A percentile compares a stretch with the other conserved stretches of the same genome.
Conservation (phyloP, 805 yeast genomes). For the Candida hungchunana region DNA sequence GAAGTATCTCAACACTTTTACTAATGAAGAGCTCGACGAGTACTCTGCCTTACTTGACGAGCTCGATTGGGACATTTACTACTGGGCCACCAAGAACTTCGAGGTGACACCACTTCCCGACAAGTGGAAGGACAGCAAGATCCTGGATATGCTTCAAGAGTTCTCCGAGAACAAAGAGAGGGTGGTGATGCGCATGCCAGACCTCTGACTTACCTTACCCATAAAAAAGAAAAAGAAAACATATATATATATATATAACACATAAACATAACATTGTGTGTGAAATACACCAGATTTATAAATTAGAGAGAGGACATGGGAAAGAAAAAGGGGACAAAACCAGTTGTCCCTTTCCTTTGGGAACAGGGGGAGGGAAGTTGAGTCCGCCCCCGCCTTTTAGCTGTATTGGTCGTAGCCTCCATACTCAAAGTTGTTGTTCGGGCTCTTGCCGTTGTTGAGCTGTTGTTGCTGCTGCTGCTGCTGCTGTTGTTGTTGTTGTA, state of each 20-base stretch:
- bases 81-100: slow-evolving; percentile 91
- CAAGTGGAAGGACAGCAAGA: slow-evolving; percentile 67
- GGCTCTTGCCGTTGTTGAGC: slow-evolving; percentile 21
- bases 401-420: slow-evolving; percentile 37
- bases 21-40: slow-evolving; percentile 68
- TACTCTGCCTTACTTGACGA: slow-evolving; percentile 84
- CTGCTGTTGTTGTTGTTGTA: slow-evolving; percentile 8
- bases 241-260: slow-evolving; percentile 1
- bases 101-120: slow-evolving; percentile 84
- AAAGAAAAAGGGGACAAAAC: too few relatives aligned
- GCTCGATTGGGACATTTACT: slow-evolving; percentile 98
- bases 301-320: too few relatives aligned
- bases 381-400: slow-evolving; percentile 13
- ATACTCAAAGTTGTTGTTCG: slow-evolving; percentile 33
- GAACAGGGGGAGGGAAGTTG: too few relatives aligned
- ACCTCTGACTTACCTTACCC: too few relatives aligned
- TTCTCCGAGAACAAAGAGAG: slow-evolving; percentile 68
- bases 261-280: background rate
- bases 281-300: background rate
- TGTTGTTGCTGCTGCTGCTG: slow-evolving; percentile 6
- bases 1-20: slow-evolving; percentile 56
- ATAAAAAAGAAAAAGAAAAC: too few relatives aligned
- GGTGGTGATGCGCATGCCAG: slow-evolving; percentile 85
- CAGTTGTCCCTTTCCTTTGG: too few relatives aligned
- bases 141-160: slow-evolving; percentile 64